Percentiles rank a stretch among this genome's conserved stretches.
Evolutionary conservation across 495 filamentous ascomycete species (phyloP).

Genomic region (Penicillium flavigenum): DNA sequence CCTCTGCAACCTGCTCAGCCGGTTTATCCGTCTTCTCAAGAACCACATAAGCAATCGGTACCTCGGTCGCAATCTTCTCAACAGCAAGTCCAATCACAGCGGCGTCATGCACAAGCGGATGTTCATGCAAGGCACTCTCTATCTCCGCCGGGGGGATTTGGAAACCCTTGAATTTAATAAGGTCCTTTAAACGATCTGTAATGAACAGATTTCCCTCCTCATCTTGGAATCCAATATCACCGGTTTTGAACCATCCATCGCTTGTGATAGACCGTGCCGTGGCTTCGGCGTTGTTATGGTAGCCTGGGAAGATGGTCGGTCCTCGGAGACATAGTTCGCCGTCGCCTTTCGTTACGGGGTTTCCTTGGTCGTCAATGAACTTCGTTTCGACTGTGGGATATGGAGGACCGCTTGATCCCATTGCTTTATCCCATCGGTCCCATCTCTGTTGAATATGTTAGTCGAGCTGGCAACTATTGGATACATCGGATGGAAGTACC

Average conservation of each 20-base stretch:
- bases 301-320: conserved; percentile 47
- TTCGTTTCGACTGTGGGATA: conserved; percentile 70
- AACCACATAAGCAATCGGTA: conserved; percentile 72
- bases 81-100: conserved; percentile 68
- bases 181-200: conserved; percentile 59
- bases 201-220: conserved; percentile 47
- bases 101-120: conserved; percentile 63
- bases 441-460: not conserved
- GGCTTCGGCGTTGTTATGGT: conserved; percentile 50
- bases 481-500: not conserved
- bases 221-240: conserved; percentile 55
- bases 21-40: conserved; percentile 14
- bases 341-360: conserved; percentile 29
- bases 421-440: not conserved
- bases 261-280: conserved; percentile 47
- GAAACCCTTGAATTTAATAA: conserved; percentile 42
- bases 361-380: conserved; percentile 55
- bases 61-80: conserved; percentile 60
- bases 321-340: conserved; percentile 69
- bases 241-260: conserved; percentile 59
- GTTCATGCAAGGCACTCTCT: conserved; percentile 63
- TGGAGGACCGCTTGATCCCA: conserved; percentile 52
- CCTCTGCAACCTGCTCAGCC: conserved; percentile 26
- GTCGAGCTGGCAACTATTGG: not conserved
- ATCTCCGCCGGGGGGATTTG: conserved; percentile 81